Evolutionary conservation across 495 filamentous ascomycete species (phyloP).

Genomic region (Penicillium psychrofluorescens): DNA sequence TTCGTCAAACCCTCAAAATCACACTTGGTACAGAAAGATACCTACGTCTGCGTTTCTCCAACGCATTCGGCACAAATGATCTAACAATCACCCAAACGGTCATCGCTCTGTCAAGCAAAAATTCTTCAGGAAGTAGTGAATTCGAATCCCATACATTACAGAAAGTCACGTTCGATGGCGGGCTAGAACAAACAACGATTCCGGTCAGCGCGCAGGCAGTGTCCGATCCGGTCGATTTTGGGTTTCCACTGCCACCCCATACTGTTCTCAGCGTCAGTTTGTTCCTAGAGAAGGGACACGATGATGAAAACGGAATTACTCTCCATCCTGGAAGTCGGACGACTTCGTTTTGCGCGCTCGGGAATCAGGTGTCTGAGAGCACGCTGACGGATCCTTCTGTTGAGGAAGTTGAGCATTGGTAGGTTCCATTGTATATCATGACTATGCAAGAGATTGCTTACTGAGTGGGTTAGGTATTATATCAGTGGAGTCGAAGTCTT

Average conservation of each 20-base stretch:
- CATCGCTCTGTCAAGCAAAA: conserved; percentile 44
- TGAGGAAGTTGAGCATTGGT: conserved; percentile 23
- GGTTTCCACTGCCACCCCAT: conserved; percentile 28
- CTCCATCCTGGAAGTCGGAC: conserved; percentile 64
- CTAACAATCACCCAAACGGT: conserved; percentile 54
- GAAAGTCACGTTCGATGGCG: conserved; percentile 50
- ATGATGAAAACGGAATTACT: conserved; percentile 46
- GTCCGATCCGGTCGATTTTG: conserved; percentile 56
- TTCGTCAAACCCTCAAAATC: conserved; percentile 60
- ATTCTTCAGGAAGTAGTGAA: conserved; percentile 42
- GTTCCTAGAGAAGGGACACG: conserved; percentile 52
- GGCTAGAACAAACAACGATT: conserved; percentile 43
- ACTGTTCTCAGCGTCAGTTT: conserved; percentile 50
- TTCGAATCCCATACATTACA: conserved; percentile 44
- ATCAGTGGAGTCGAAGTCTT: conserved; percentile 54
- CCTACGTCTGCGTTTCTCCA: conserved; percentile 59
- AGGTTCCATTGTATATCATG: background rate
- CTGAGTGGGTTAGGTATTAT: conserved; percentile 42
- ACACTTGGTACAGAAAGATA: conserved; percentile 43
- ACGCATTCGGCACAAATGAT: conserved; percentile 56
- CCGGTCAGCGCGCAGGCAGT: conserved; percentile 51
- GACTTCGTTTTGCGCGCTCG: conserved; percentile 47
- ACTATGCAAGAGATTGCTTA: background rate
- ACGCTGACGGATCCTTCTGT: conserved; percentile 34
- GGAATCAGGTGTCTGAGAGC: conserved; percentile 43